phyloP scores from a whole-genome alignment of 768 basidiomycete species.

The Porphyrellus cyaneotinctus region DNA sequence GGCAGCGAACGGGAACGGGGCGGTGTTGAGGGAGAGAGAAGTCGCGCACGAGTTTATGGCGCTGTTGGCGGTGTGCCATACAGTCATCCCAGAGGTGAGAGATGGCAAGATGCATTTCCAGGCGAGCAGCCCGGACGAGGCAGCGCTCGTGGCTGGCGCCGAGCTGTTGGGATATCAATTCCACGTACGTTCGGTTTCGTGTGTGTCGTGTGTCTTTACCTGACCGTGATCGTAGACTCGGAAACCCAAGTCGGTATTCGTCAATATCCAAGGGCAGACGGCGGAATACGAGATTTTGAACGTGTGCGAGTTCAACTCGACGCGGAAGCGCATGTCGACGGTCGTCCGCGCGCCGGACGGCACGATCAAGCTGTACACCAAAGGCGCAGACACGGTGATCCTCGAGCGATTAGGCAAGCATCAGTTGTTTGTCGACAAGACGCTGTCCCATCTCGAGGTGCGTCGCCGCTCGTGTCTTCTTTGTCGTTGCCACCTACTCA shows the following conservation, averaged over 20 bases:
- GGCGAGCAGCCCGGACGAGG: conserved; percentile 97
- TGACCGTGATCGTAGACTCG: conserved; percentile 57
- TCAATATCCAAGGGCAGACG: conserved; percentile 67
- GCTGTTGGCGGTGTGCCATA: conserved; percentile 92
- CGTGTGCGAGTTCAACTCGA: conserved; percentile 98
- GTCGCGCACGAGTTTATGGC: conserved; percentile 71
- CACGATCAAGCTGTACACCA: conserved; percentile 91
- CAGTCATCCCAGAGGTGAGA: conserved; percentile 91
- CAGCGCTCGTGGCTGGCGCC: conserved; percentile 91
- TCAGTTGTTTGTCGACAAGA: conserved; percentile 82
- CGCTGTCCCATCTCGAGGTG: conserved; percentile 87
- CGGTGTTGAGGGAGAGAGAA: conserved; percentile 37
- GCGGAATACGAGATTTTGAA: conserved; percentile 90
- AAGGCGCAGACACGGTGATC: conserved; percentile 98
- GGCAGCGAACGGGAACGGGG: conserved; percentile 12
- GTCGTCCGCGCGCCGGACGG: conserved; percentile 84
- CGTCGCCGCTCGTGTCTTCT: conserved; percentile 7
- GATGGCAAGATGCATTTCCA: conserved; percentile 92
- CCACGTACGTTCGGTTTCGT: conserved; percentile 55
- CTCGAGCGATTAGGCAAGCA: conserved; percentile 85
- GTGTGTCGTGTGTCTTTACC: neutral
- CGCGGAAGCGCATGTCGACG: conserved; percentile 97
- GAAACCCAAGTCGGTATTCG: conserved; percentile 93
- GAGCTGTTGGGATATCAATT: conserved; percentile 91
- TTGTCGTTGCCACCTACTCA: neutral